Evolutionary conservation across 352 stramenopile species (phyloP), one percentile per base, ranked within the genome.

Genomic region (Hyaloperonospora brassicae): DNA sequence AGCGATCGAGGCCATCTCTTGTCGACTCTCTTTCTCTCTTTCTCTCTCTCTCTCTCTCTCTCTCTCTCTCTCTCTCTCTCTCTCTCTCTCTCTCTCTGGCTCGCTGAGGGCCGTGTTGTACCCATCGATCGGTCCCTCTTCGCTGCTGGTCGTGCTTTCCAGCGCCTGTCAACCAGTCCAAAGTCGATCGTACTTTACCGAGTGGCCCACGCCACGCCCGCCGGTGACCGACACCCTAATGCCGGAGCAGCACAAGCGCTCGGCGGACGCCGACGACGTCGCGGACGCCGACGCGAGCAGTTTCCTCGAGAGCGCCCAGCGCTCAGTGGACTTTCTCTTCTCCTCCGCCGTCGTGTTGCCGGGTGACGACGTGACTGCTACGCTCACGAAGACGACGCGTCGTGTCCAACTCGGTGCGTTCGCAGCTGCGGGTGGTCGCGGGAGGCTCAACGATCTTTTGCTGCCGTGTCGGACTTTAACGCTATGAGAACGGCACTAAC

Each of bases 271-370:
- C 14, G 56, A 57, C 6, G 61, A 62, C 31, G 61, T 52, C 22
- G 67, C 65, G n/a, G 66, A 73, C 25, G 57, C 67, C 35, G 64
- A 76, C 27, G 77, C 77, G 31, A 76, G 49, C 52, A 65, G 53
- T 44, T 91, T 91, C 61, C 68, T 91, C 23, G 70, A 89, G 50
- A 71, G 82, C 10, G 81, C 81, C n/a, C 76, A 91, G 60, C 70
- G 74, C 5, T 72, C 76, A 35, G 77, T 93, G 5, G 80, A 93
- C 61, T 85, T 93, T 52, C 67, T 79, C 17, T 93, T 93, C 64
- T 74, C 75, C 8, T 70, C 80, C 2, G 59, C 64, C 8, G 69
- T 89, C 22, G 78, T 89, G 41, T 61, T 93, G 17, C 83, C 83
- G 5, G 83, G 83, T 17, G 83, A 93, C 48, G 80, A 93, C 50